These are phyloP conservation scores for Fusarium buxicola DNA, from an alignment of 2,329 filamentous ascomycete species.

Conservation along the genomic window DNA sequence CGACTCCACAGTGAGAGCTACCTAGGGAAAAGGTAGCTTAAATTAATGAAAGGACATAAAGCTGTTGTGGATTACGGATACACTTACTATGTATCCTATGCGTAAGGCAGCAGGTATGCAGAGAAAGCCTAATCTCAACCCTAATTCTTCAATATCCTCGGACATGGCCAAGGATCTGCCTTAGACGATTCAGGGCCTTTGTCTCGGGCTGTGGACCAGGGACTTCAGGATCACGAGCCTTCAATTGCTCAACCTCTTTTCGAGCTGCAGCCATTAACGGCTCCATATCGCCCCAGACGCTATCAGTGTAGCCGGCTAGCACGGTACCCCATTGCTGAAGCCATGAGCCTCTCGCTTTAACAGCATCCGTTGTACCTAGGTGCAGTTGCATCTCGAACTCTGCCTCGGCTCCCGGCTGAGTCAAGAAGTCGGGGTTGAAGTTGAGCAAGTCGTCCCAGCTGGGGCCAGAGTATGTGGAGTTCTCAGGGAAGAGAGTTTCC, in stretches of 20 bases:
- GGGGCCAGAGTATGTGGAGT: slow-evolving; percentile 9
- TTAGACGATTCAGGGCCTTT: slow-evolving; percentile 51
- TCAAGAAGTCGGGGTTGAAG: slow-evolving; percentile 61
- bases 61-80: not conserved
- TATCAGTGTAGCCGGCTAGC: slow-evolving; percentile 68
- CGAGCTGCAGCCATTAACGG: slow-evolving; percentile 67
- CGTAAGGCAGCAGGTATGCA: not conserved
- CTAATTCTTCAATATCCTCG: slow-evolving; percentile 43
- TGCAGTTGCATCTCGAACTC: slow-evolving; percentile 42
- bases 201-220: slow-evolving; percentile 35
- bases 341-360: slow-evolving; percentile 60
- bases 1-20: slow-evolving; percentile 10
- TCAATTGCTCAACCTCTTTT: slow-evolving; percentile 63
- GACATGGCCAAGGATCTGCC: slow-evolving; percentile 54
- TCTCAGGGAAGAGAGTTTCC: slow-evolving; percentile 52
- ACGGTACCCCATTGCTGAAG: slow-evolving; percentile 67
- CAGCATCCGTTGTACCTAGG: slow-evolving; percentile 54
- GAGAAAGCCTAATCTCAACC: slow-evolving; percentile 8
- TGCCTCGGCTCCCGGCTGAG: slow-evolving; percentile 33
- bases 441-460: slow-evolving; percentile 62
- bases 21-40: not conserved
- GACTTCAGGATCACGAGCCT: slow-evolving; percentile 30
- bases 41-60: slow-evolving; percentile 3
- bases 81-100: not conserved
- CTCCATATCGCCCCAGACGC: slow-evolving; percentile 75